Conservation (phyloP, 2,329 filamentous ascomycete genomes). For the Bimuria novae-zelandiae region DNA sequence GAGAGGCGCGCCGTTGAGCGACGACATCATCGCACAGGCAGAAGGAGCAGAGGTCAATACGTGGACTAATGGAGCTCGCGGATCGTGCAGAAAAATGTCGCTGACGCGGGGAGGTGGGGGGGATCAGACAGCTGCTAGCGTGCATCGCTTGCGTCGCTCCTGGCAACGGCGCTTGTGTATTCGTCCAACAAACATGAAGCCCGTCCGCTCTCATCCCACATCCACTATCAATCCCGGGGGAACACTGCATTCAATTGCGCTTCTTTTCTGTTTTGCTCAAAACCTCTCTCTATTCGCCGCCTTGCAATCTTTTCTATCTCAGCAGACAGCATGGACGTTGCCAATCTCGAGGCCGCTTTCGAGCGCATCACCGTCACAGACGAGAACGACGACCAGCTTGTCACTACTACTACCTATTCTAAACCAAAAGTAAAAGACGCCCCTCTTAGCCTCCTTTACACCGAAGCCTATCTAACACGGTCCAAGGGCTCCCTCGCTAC, state of each 20-base stretch:
- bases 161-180: conserved; percentile 21
- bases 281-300: conserved; percentile 15
- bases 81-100: conserved; percentile 3
- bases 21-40: conserved; percentile 26
- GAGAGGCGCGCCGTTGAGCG: conserved; percentile 38
- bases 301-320: conserved; percentile 15
- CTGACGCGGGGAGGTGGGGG: conserved; percentile 5
- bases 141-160: conserved; percentile 13
- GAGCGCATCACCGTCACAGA: conserved; percentile 89
- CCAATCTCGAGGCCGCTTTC: conserved; percentile 82
- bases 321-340: conserved; percentile 64
- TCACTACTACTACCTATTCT: conserved; percentile 62
- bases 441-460: neutral
- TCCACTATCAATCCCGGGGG: conserved; percentile 5
- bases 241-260: conserved; percentile 8
- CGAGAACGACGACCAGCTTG: conserved; percentile 70
- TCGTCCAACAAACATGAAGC: conserved; percentile 7
- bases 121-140: neutral
- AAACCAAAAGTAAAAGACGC: conserved; percentile 73
- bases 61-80: conserved; percentile 15
- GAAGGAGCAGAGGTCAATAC: neutral
- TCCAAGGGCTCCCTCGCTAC: conserved; percentile 53
- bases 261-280: conserved; percentile 15
- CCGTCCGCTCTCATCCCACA: conserved; percentile 5
- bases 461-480: conserved; percentile 25